Evolutionary conservation across 176 grass and related monocot genomes (phyloP).

Genomic region (Saccharum spontaneum): DNA sequence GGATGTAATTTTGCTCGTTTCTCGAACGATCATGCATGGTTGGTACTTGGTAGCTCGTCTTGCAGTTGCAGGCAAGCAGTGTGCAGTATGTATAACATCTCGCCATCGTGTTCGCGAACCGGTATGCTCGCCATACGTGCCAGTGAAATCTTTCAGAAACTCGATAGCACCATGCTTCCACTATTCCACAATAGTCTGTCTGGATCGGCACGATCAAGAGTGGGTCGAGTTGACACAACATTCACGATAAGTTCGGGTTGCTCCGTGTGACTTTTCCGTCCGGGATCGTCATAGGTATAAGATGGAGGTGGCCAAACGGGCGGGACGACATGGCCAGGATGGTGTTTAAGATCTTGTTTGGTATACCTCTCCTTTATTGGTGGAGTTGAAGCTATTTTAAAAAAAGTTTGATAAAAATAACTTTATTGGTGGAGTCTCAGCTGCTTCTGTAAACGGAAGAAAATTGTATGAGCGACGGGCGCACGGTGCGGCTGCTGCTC

Average conservation of each 20-base stretch:
- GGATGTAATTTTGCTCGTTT: slow-evolving; percentile 1
- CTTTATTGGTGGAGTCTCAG: too few relatives aligned
- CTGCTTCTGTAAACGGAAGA: too few relatives aligned
- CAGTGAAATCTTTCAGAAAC: background rate
- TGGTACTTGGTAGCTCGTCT: background rate
- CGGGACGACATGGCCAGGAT: too few relatives aligned
- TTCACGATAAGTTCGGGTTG: background rate
- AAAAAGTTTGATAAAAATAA: too few relatives aligned
- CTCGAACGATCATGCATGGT: background rate
- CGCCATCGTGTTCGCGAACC: background rate
- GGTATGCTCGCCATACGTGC: background rate
- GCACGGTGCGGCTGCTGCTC: too few relatives aligned
- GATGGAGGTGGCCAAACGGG: background rate
- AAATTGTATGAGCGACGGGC: too few relatives aligned
- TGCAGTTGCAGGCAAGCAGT: background rate
- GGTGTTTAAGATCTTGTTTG: too few relatives aligned
- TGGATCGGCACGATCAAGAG: background rate
- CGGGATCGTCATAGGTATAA: background rate
- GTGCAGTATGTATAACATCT: background rate
- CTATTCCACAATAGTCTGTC: background rate
- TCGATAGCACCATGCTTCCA: background rate
- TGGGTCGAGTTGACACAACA: background rate
- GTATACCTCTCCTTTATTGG: too few relatives aligned
- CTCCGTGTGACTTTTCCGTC: background rate
- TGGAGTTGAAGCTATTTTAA: too few relatives aligned